Percentiles rank a stretch among this genome's conserved stretches.
Conservation (phyloP, 2,329 filamentous ascomycete genomes). For the Apiospora saccharicola region DNA sequence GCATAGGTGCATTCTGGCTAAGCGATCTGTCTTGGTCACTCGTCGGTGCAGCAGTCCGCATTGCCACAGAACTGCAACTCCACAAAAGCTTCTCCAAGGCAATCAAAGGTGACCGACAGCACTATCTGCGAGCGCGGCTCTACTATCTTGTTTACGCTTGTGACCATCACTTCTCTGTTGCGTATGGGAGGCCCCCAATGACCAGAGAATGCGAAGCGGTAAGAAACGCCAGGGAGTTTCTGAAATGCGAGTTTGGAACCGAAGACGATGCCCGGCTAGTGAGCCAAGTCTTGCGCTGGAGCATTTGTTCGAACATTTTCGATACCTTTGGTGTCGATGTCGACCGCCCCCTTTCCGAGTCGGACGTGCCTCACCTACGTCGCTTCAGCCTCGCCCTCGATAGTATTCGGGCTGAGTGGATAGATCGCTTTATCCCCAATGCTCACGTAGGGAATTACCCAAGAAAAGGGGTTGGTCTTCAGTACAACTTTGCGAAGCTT, state of each 20-base stretch:
- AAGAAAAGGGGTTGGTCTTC: conserved; percentile 41
- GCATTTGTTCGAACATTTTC: conserved; percentile 29
- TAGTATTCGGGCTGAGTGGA: conserved; percentile 35
- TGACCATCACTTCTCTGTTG: conserved; percentile 71
- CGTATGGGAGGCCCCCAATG: conserved; percentile 50
- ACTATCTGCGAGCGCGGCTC: conserved; percentile 63
- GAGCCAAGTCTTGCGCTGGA: conserved; percentile 32
- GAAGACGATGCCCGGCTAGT: conserved; percentile 31
- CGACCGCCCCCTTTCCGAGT: conserved; percentile 29
- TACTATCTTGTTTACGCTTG: conserved; percentile 72
- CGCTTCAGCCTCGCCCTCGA: conserved; percentile 35
- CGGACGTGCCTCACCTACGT: conserved; percentile 31
- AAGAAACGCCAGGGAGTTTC: conserved; percentile 25
- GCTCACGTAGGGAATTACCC: conserved; percentile 44
- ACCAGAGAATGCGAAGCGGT: conserved; percentile 29
- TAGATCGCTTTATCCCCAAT: conserved; percentile 34
- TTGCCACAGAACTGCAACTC: conserved; percentile 64
- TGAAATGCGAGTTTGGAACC: conserved; percentile 27
- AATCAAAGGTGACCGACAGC: conserved; percentile 51
- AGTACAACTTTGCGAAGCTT: conserved; percentile 45
- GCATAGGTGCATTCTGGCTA: conserved; percentile 70
- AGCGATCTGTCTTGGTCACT: conserved; percentile 64
- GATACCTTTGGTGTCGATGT: conserved; percentile 29
- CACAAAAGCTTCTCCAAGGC: conserved; percentile 61
- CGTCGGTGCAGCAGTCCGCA: conserved; percentile 64